Conservation (phyloP, 495 filamentous ascomycete genomes). For the Penicillium longicatenatum region DNA sequence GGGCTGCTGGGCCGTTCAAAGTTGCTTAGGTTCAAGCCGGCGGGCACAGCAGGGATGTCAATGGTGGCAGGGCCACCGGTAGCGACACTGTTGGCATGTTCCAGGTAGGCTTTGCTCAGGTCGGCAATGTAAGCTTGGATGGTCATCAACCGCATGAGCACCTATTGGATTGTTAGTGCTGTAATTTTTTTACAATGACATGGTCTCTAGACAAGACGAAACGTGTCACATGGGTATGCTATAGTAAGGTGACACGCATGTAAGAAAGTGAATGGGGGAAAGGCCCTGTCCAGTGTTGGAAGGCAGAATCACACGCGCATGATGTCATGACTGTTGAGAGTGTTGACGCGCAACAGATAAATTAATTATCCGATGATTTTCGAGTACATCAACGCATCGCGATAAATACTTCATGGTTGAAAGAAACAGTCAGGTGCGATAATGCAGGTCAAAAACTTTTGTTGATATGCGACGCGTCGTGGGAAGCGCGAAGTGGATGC, state of each 20-base stretch:
- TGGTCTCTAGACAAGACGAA: not conserved
- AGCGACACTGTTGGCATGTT: conserved; percentile 78
- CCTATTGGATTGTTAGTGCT: conserved; percentile 45
- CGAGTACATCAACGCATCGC: not conserved
- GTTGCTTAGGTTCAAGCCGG: conserved; percentile 45
- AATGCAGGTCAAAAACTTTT: conserved; percentile 10
- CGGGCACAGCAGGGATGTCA: conserved; percentile 51
- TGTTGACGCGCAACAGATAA: not conserved
- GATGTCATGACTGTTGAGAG: not conserved
- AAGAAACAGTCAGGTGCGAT: not conserved
- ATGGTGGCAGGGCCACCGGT: conserved; percentile 57
- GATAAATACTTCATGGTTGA: conserved; percentile 4
- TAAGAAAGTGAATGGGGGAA: not conserved
- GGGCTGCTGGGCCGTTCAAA: conserved; percentile 43
- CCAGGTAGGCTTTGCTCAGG: conserved; percentile 76
- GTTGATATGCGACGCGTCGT: conserved; percentile 27
- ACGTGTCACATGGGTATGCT: not conserved
- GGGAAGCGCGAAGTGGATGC: conserved; percentile 15
- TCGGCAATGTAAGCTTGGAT: conserved; percentile 73
- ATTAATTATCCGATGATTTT: not conserved
- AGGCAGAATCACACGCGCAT: not conserved
- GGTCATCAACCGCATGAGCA: conserved; percentile 70
- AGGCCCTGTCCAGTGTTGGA: not conserved
- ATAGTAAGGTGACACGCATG: not conserved
- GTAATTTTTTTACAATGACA: not conserved